Evolutionary conservation across 2,329 filamentous ascomycete species (phyloP), one percentile per base, ranked within the genome.

Genomic region (Penicillium sp.): DNA sequence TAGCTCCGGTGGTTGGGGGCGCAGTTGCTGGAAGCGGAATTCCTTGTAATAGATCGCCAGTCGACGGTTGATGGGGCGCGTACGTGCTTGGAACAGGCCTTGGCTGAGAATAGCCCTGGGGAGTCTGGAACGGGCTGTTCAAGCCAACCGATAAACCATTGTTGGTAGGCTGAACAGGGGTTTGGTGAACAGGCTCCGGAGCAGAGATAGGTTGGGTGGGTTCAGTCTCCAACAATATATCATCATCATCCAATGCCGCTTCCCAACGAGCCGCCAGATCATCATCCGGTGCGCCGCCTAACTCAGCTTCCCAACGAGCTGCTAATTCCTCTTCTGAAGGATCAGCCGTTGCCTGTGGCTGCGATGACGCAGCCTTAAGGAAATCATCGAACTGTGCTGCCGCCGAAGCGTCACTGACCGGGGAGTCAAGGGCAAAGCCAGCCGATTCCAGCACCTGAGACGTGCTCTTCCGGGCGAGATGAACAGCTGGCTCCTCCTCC

Each of bases 291-390:
- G 62, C 53, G 45, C 89, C 88, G 13, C 78, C 90, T 64, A 97
- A 83, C 40, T 90, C 89, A 43, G 89, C 88, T 60, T 90, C 84
- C 90, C 93, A 96, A 62, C 90, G 86, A 16, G 89, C 89, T 42
- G 88, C 87, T 38, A 94, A 72, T 66, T 93, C 89, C 39, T 86
- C 82, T 7, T 81, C 74, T 2, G 66, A 61, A 14, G 65, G 60
- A 11, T 60, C 58, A 7, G 45, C 55, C 16, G 47, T 52, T 44
- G 48, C 7, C 18, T 51, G 36, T 13, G 43, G 26, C 16, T 55
- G 57, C 8, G 61, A 60, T 2, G 61, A 42, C 8, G 64, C 57
- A 14, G 60, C 63, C 43, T 65, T 63, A 13, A 68, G 38, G 42
- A 58, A 48, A 42, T 63, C 61, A 34, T 65, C 55, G 46, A 69